Evolutionary conservation across 2,329 filamentous ascomycete species (phyloP).

Genomic region (Ilyonectria robusta): DNA sequence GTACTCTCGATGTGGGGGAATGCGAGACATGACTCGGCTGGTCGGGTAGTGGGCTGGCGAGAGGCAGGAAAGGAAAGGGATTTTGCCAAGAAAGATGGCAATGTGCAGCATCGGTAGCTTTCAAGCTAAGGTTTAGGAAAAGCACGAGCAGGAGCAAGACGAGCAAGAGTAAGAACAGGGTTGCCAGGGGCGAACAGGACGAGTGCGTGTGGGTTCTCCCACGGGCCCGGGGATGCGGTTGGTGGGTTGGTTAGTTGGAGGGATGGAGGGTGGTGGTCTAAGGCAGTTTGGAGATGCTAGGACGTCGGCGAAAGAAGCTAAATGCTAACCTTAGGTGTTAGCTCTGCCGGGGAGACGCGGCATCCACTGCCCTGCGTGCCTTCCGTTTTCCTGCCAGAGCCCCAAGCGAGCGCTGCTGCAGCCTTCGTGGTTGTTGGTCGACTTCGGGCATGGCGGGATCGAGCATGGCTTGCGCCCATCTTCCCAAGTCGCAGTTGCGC

Average conservation of each 20-base stretch:
- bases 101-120: conserved; percentile 24
- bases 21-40: conserved; percentile 44
- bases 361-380: background rate
- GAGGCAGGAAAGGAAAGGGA: conserved; percentile 2
- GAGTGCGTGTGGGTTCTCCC: conserved; percentile 16
- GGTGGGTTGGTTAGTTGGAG: conserved; percentile 8
- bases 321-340: conserved; percentile 8
- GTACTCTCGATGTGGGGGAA: conserved; percentile 43
- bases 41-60: conserved; percentile 16
- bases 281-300: conserved; percentile 18
- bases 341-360: conserved; percentile 3
- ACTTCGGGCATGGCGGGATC: conserved; percentile 7
- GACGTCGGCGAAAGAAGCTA: conserved; percentile 6
- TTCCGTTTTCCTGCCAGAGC: background rate
- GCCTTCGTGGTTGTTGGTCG: background rate
- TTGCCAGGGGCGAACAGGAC: conserved; percentile 12
- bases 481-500: background rate
- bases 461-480: background rate
- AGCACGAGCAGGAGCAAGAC: background rate
- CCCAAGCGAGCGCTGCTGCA: background rate
- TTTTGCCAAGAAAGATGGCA: conserved; percentile 27
- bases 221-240: conserved; percentile 15
- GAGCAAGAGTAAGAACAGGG: background rate
- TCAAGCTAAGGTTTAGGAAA: conserved; percentile 4
- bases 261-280: conserved; percentile 13